Conservation (phyloP, 495 filamentous ascomycete species). For the Tetracladium setigerum region DNA sequence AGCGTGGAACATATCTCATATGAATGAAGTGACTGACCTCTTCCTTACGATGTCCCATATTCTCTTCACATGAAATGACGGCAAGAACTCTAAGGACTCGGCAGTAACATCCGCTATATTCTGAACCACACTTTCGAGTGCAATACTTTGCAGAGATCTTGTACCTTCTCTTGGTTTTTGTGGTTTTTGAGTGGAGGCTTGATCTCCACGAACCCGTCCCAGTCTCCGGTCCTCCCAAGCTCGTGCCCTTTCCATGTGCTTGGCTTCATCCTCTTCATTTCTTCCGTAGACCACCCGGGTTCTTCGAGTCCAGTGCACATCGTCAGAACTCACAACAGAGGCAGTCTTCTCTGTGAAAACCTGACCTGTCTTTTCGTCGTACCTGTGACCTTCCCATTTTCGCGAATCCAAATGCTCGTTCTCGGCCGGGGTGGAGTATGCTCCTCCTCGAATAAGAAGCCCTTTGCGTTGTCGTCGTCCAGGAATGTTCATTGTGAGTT, state of each 20-base stretch:
- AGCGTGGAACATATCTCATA: neutral
- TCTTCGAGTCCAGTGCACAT: constrained; percentile 11
- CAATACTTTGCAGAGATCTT: constrained; percentile 12
- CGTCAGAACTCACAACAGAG: constrained; percentile 4
- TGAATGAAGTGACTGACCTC: constrained; percentile 5
- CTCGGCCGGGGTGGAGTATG: too few species aligned
- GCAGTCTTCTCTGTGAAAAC: constrained; percentile 12
- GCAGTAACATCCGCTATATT: constrained; percentile 7
- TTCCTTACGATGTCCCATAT: constrained; percentile 11
- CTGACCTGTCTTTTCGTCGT: constrained; percentile 14
- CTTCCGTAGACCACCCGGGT: neutral
- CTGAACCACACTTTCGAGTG: constrained; percentile 6
- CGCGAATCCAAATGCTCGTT: too few species aligned
- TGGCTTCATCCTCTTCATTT: neutral
- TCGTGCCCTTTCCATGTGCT: neutral
- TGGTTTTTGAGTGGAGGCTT: neutral
- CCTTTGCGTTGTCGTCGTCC: too few species aligned
- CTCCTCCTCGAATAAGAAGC: too few species aligned
- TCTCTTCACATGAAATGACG: neutral
- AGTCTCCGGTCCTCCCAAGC: neutral
- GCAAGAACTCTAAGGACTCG: constrained; percentile 6
- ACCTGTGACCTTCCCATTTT: constrained; percentile 1
- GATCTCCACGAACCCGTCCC: neutral
- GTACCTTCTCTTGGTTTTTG: neutral
- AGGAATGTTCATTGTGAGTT: too few species aligned